phyloP scores from a whole-genome alignment of 805 yeast genomes.

The Lipomyces yamadae region DNA sequence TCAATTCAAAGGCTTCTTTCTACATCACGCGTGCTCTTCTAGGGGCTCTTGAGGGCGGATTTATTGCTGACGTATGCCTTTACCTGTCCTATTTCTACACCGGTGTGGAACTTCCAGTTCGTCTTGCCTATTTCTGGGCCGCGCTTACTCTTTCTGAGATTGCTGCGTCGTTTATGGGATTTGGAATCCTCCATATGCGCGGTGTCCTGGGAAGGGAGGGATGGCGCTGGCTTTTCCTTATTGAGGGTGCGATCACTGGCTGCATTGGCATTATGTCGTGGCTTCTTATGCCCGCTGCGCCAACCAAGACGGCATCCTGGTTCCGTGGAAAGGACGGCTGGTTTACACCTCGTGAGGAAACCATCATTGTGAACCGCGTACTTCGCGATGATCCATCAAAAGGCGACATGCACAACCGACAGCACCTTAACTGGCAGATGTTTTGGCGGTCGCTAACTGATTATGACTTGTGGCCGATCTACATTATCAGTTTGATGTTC shows the following conservation, averaged over 20 bases:
- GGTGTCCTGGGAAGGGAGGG: conserved; percentile 53
- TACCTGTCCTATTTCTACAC: conserved; percentile 70
- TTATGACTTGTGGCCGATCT: conserved; percentile 63
- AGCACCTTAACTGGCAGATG: conserved; percentile 53
- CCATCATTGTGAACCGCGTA: conserved; percentile 62
- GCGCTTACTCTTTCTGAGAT: conserved; percentile 55
- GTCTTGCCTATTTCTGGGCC: conserved; percentile 62
- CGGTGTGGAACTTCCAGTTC: conserved; percentile 57
- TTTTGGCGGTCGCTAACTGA: conserved; percentile 53
- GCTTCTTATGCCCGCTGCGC: conserved; percentile 61
- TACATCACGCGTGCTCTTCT: conserved; percentile 56
- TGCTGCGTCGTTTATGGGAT: conserved; percentile 53
- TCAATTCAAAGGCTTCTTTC: conserved; percentile 52
- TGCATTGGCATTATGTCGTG: conserved; percentile 55
- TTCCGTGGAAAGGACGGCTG: conserved; percentile 58
- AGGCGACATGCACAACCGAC: conserved; percentile 68
- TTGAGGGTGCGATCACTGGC: conserved; percentile 65
- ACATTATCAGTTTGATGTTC: conserved; percentile 53
- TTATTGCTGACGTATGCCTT: conserved; percentile 61
- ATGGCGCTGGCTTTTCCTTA: conserved; percentile 67
- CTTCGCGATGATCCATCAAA: conserved; percentile 67
- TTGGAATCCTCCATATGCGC: conserved; percentile 57
- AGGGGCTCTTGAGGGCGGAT: conserved; percentile 66
- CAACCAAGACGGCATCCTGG: conserved; percentile 57
- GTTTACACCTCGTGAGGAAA: conserved; percentile 60